phyloP scores from a whole-genome alignment of 805 yeast species.

The Lipomyces sp. region DNA sequence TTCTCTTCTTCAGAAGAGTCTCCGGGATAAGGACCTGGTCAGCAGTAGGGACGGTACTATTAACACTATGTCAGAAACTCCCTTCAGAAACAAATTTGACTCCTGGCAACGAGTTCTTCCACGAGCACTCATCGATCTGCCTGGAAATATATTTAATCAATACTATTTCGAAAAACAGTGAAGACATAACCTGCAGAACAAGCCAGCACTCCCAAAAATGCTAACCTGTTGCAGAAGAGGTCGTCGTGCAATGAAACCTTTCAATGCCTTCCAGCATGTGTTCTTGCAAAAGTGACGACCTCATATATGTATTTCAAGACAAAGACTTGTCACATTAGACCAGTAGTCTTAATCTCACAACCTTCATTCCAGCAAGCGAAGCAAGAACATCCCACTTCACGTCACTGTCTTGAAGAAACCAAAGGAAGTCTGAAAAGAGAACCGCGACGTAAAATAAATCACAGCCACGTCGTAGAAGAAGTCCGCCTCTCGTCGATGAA shows the following conservation, averaged over 20 bases:
- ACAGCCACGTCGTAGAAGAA: too few species aligned
- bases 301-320: constrained; percentile 24
- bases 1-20: constrained; percentile 51
- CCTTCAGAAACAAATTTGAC: background rate
- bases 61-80: constrained; percentile 2
- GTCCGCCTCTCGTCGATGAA: too few species aligned
- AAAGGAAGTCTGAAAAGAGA: too few species aligned
- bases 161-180: constrained; percentile 18
- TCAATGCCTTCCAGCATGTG: constrained; percentile 3
- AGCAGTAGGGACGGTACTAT: constrained; percentile 47
- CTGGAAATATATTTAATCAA: constrained; percentile 28
- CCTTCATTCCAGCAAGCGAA: constrained; percentile 1
- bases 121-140: constrained; percentile 9
- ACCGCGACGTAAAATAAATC: too few species aligned
- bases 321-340: constrained; percentile 10
- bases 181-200: constrained; percentile 26
- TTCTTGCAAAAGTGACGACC: constrained; percentile 1
- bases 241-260: constrained; percentile 9
- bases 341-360: constrained; percentile 17
- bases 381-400: too few species aligned
- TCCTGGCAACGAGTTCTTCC: constrained; percentile 17
- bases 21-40: constrained; percentile 43
- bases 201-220: too few species aligned
- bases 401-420: background rate
- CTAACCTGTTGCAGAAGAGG: constrained; percentile 4